Base-by-base conservation (phyloP, 2,329 filamentous ascomycete genomes). In the Trichophyton schoenleinii region DNA sequence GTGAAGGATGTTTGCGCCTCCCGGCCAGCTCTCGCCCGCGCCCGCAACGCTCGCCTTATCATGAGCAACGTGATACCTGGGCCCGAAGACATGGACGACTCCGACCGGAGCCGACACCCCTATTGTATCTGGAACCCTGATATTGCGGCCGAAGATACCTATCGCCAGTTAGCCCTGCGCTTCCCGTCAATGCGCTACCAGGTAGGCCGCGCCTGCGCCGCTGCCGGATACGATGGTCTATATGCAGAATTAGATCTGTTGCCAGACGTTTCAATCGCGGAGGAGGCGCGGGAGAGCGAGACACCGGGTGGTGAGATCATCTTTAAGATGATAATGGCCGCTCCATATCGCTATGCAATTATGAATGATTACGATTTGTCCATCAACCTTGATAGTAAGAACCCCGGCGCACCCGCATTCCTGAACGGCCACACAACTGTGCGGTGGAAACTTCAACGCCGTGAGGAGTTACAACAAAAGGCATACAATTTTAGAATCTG, bases 121-220 rank as follows among this genome's bases (percentile, higher is more conserved):
- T 78, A 78, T 64, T 78, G 75, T 61, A 75, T 78, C 53, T 78
- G 74, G 74, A 63, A 75, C 63, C 76, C 75, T 0, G 69, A 75
- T 0, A 31, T 71, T 0, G 70, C 75, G 1, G 63, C 60, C 0
- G 72, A 77, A 61, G 69, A 71, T 0, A 77, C 73, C 0, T 72
- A 74, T 25, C 69, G 73, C 1, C 49, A 66, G 1, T 62, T 78
- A n/a, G 70, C 66, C 3, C 13, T 42, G 0, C 63, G 61, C 0
- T 76, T 70, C 63, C 72, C 72, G 41, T 65, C 57, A 8, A 70
- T 76, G 71, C 49, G 63, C 3, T 78, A 77, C 61, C 69, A 76
- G 11, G 70, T 75, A 15, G 74, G 70, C 4, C 69, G 75, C 2
- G 72, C 75, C 0, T 78, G 75, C 63, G 76, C 75, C 5, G 73